Conservation (phyloP, 768 basidiomycete genomes). For the Amanita thiersii region DNA sequence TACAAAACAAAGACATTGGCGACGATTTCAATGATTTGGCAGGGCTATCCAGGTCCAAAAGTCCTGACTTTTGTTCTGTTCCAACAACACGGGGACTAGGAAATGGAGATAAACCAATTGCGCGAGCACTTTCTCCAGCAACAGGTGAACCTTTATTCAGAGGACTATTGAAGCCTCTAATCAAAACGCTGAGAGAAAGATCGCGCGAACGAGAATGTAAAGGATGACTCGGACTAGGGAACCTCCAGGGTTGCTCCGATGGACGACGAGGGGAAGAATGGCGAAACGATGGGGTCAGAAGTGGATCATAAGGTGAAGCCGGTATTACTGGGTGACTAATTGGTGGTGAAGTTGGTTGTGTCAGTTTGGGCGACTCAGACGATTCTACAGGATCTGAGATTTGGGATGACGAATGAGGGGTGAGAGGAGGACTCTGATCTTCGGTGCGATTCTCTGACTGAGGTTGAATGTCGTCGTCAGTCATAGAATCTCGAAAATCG, state of each 20-base stretch:
- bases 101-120: conserved; percentile 27
- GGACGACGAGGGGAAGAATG: conserved; percentile 70
- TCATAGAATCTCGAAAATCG: conserved; percentile 18
- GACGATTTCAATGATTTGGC: conserved; percentile 23
- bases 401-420: conserved; percentile 24
- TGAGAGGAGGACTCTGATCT: conserved; percentile 27
- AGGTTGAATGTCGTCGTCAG: conserved; percentile 13
- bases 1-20: conserved; percentile 30
- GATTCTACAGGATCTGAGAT: conserved; percentile 17
- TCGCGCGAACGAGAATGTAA: conserved; percentile 59
- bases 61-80: conserved; percentile 13
- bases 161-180: conserved; percentile 44
- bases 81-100: conserved; percentile 16
- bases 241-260: conserved; percentile 78
- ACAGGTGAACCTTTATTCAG: conserved; percentile 23
- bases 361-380: conserved; percentile 15
- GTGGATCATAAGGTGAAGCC: conserved; percentile 71
- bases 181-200: conserved; percentile 56
- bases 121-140: conserved; percentile 22
- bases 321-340: conserved; percentile 31
- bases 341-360: conserved; percentile 20
- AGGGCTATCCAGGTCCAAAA: conserved; percentile 21
- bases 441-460: conserved; percentile 12
- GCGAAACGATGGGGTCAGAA: conserved; percentile 66
- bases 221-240: conserved; percentile 73